Evolutionary conservation across 345 rosid species (phyloP).

Genomic region (Murraya koenigii): DNA sequence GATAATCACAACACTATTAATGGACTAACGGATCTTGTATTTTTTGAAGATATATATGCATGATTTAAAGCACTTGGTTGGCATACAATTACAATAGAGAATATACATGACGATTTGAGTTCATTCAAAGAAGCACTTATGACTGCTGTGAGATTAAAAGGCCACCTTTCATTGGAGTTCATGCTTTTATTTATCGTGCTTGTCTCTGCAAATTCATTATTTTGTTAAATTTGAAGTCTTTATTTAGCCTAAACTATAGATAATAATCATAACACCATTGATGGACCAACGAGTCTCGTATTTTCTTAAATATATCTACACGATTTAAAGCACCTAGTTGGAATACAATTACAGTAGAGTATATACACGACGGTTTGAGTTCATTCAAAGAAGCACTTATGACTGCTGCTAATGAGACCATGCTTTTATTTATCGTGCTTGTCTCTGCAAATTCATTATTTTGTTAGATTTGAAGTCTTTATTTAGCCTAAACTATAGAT

Average conservation of each 20-base stretch:
- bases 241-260: not conserved
- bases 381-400: slow-evolving; percentile 19
- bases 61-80: slow-evolving; percentile 40
- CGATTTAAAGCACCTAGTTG: slow-evolving; percentile 39
- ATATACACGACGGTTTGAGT: slow-evolving; percentile 13
- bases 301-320: slow-evolving; percentile 33
- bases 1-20: slow-evolving; percentile 38
- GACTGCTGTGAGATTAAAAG: slow-evolving; percentile 25
- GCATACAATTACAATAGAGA: slow-evolving; percentile 27
- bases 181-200: not conserved
- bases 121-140: slow-evolving; percentile 19
- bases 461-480: no score
- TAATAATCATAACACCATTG: slow-evolving; percentile 37
- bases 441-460: not conserved
- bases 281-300: slow-evolving; percentile 30
- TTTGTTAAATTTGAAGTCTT: no score
- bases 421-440: not conserved
- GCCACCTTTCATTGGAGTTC: slow-evolving; percentile 35
- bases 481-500: slow-evolving; percentile 10
- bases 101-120: slow-evolving; percentile 13
- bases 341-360: slow-evolving; percentile 27
- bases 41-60: slow-evolving; percentile 34
- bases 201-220: not conserved
- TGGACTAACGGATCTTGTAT: slow-evolving; percentile 28
- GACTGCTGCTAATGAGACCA: slow-evolving; percentile 24